Base-by-base conservation (phyloP, 2,329 filamentous ascomycete species). In the Cladophialophora exuberans region DNA sequence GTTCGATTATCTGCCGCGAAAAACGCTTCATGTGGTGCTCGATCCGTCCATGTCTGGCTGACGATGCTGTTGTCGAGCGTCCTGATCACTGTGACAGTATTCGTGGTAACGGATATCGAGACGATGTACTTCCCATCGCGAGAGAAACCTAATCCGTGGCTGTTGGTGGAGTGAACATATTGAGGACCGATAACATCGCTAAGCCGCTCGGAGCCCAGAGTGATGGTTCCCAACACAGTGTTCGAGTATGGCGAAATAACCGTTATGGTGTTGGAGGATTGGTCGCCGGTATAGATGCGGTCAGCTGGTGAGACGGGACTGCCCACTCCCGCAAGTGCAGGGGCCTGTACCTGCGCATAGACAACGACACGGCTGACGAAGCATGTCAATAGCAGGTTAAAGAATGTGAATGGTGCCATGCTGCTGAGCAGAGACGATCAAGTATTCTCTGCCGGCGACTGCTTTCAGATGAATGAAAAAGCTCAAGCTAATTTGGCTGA, bases 111-210 rank as follows among this genome's bases (percentile, higher is more conserved):
- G 18, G 23, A 28, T 26, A 44, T 11, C 6, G 42, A 44, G 11
- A 44, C 42, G n/a, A 44, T 44, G 42, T 44, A 44, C 7, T 44
- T 44, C 13, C 42, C 42, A 26, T 44, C 42, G 3, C 42, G 25
- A 5, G 42, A 44, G 42, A 44, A 44, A 11, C 42, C 42, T 6
- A 44, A 26, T 3, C 42, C 42, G 25, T 44, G 42, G 23, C 23
- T 28, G 23, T 28, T 44, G 13, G 26, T 28, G 10, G 42, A 44
- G 4, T 26, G 42, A 11, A 44, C 42, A 10, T 44, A 44, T 26
- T 44, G 42, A 23, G 42, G 42, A 6, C 26, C 26, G 42, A 44
- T 26, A 15, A 28, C 42, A n/a, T 44, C 42, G 7, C 18, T 25
- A 17, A 44, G 42, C 4, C 42, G 42, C 4, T 23, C 18, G 4